Conservation (phyloP, 768 basidiomycete genomes). For the Hysterangium stoloniferum region DNA sequence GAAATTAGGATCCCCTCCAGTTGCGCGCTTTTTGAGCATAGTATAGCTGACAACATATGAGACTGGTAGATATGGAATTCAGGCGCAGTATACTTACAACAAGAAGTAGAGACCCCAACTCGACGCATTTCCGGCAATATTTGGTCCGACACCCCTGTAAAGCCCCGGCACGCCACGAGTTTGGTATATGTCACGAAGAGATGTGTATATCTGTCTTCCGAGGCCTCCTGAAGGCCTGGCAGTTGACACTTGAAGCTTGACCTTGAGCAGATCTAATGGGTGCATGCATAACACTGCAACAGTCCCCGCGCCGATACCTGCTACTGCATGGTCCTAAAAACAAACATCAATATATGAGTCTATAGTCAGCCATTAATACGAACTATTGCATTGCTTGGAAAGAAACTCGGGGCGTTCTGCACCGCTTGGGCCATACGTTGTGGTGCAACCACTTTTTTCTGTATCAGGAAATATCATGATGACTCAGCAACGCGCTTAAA, state of each 20-base stretch:
- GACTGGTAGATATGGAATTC: not conserved
- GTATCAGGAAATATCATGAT: not conserved
- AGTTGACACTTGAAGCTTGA: constrained; percentile 87
- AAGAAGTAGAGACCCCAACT: constrained; percentile 99
- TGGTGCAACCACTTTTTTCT: not conserved
- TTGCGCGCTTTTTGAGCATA: constrained; percentile 72
- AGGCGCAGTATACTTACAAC: constrained; percentile 55
- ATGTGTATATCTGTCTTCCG: constrained; percentile 68
- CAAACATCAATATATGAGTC: not conserved
- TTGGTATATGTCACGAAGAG: constrained; percentile 64
- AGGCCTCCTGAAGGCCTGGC: constrained; percentile 49
- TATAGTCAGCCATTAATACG: not conserved
- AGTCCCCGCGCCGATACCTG: constrained; percentile 89
- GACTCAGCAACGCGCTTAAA: not conserved
- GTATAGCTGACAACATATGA: not conserved
- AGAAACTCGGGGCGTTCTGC: constrained; percentile 7
- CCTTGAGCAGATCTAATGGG: constrained; percentile 91
- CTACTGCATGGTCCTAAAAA: constrained; percentile 84
- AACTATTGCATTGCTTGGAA: constrained; percentile 6
- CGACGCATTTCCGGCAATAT: constrained; percentile 89
- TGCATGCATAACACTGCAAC: constrained; percentile 94
- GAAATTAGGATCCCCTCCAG: constrained; percentile 54
- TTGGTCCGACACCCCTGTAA: constrained; percentile 85
- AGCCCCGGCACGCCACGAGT: constrained; percentile 77
- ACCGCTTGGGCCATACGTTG: not conserved